phyloP scores from a whole-genome alignment of 768 basidiomycete genomes.

The Dentipellis sp. region DNA sequence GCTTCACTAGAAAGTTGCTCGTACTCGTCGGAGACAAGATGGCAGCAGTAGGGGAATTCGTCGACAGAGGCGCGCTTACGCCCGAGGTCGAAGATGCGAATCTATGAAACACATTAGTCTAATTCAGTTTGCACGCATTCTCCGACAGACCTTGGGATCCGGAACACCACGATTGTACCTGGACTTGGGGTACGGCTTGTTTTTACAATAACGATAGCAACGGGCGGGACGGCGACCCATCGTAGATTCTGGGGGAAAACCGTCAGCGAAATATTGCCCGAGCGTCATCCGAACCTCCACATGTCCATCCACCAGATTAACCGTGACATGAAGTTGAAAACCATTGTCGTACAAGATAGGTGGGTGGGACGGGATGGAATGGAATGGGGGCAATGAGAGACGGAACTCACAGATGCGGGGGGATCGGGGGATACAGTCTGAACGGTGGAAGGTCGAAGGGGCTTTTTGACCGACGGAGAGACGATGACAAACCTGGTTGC shows the following conservation, averaged over 20 bases:
- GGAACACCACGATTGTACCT: slow-evolving; percentile 99
- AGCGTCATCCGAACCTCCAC: background rate
- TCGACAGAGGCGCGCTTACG: slow-evolving; percentile 95
- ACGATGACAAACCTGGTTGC: background rate
- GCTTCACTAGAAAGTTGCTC: slow-evolving; percentile 95
- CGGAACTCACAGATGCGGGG: background rate
- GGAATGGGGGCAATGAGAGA: background rate
- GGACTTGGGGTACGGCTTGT: slow-evolving; percentile 96
- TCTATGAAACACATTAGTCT: slow-evolving; percentile 37
- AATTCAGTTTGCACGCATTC: background rate
- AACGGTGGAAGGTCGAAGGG: background rate
- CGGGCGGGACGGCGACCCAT: slow-evolving; percentile 98
- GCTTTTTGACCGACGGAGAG: background rate
- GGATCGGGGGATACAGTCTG: background rate
- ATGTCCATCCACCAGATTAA: background rate
- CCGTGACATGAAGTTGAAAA: background rate
- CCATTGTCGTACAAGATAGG: background rate
- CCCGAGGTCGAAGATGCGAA: slow-evolving; percentile 92
- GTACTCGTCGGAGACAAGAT: slow-evolving; percentile 96
- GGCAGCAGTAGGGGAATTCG: slow-evolving; percentile 96
- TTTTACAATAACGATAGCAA: slow-evolving; percentile 99
- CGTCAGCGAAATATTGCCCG: background rate
- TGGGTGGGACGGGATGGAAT: background rate
- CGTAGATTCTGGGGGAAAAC: slow-evolving; percentile 17
- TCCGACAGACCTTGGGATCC: slow-evolving; percentile 66